A percentile compares a stretch with the other conserved stretches of the same genome.
phyloP scores from a whole-genome alignment of 805 yeast genomes.

The Saccharomyces jurei region DNA sequence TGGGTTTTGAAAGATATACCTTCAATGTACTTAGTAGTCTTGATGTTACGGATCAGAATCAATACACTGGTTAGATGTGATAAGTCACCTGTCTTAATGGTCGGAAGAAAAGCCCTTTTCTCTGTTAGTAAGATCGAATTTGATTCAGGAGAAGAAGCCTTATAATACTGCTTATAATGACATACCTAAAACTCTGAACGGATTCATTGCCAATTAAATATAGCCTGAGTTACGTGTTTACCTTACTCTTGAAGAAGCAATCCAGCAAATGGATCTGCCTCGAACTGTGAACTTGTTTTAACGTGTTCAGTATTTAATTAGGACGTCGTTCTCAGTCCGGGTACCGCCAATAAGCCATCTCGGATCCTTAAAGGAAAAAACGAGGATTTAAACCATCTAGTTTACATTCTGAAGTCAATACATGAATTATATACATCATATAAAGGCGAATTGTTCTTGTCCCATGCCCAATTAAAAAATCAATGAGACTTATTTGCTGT shows the following conservation, averaged over 20 bases:
- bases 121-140: background rate
- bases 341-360: background rate
- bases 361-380: background rate
- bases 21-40: slow-evolving; percentile 51
- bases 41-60: slow-evolving; percentile 66
- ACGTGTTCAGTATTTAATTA: background rate
- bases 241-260: slow-evolving; percentile 3
- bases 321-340: background rate
- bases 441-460: background rate
- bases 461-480: background rate
- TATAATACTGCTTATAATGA: background rate
- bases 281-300: slow-evolving; percentile 20
- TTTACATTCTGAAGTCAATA: background rate
- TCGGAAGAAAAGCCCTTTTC: background rate
- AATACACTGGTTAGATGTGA: slow-evolving; percentile 76
- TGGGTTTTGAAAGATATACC: slow-evolving; percentile 92
- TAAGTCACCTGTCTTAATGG: slow-evolving; percentile 48
- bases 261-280: slow-evolving; percentile 19
- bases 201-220: slow-evolving; percentile 8
- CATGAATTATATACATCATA: background rate
- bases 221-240: background rate
- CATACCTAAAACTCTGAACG: slow-evolving; percentile 16
- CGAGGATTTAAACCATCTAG: background rate
- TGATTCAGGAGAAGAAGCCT: background rate
- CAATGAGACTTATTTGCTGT: background rate